Evolutionary conservation across 2,329 filamentous ascomycete genomes (phyloP), one percentile per base, ranked within the genome.

Genomic region (Nemania serpens): DNA sequence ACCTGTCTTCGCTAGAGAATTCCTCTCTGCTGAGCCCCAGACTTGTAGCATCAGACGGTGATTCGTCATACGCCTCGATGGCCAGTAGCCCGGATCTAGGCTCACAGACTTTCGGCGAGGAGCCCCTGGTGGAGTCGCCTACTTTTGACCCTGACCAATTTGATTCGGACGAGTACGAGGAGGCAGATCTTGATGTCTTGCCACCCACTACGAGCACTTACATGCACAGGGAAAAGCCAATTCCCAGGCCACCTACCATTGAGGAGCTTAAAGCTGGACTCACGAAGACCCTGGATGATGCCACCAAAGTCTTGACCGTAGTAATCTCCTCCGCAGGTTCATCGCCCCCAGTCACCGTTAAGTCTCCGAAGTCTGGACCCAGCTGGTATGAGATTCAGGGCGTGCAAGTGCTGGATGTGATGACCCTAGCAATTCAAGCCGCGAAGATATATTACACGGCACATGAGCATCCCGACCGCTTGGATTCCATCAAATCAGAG

Each of bases 131-230:
- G 11, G 81, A 84, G 60, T 84, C 82, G 1, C 81, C 82, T 2
- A 71, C 77, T 18, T 79, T 81, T 2, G 75, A 75, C 9, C 73
- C 76, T 55, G 74, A 78, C 11, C 78, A 77, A 25, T 83, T 81
- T 63, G 81, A 82, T 64, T 84, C 80, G 49, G 85, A 87, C 45
- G 85, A 88, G 55, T 84, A 85, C 70, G 84, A 86, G 34, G 85
- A 89, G 60, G 81, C 82, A 18, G 90, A 92, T 61, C 84, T 87
- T 33, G 84, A 89, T 62, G 94, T 99, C 87, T 86, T 97, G 3
- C 94, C 95, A n/a, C 95, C 95, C 0, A 99, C 95, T 0, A 92
- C 94, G 42, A 97, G 93, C 82, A 99, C 95, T 2, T 99, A 98
- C 76, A 93, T 91, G 67, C 88, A 93, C 71, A 89, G 90, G 68